Evolutionary conservation across 805 yeast species (phyloP), one percentile per base, ranked within the genome.

Genomic region (Barnettozyma siamensis): DNA sequence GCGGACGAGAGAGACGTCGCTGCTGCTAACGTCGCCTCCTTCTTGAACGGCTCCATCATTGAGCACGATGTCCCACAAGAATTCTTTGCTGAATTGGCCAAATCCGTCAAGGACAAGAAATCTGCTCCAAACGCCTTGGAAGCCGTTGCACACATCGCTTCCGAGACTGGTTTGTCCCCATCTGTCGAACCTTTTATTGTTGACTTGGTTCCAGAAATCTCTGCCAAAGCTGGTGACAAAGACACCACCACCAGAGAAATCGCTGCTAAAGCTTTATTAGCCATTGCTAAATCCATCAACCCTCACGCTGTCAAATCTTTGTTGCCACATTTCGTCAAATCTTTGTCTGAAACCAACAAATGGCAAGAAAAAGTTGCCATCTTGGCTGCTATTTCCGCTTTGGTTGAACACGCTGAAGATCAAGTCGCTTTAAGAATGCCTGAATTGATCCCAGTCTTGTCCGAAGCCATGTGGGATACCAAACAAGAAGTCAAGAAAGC

Each of bases 391-490:
- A 74, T 93, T 63, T 70, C 95, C 54, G 78, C 79, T 57, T 76
- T 91, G 63, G 99, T 93, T 59, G 95, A 87, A 66, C 76, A 88
- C 57, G 96, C 99, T 59, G 91, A 89, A 72, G 84, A 72, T 60
- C 99, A 89, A 78, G 76, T 93, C 58, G 96, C 99, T 59, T 79
- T 93, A 63, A 88, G 99, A 80, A 93, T 93, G 98, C 96, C 98
- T 63, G 98, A 93, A 78, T 81, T 93, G 69, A 91, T 93, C 63
- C 99, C 99, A 70, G 93, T 83, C 56, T 76, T 93, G 62, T 93
- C 99, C 59, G 99, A 93, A 78, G 88, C 97, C 62, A 93, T 93
- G 98, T 93, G 99, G 99, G 99, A 93, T 74, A 93, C 99, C 73
- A 93, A 93, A 83, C 76, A 78, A 72, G 98, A 93, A 65, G 99